A percentile compares a stretch with the other conserved stretches of the same genome.
phyloP scores from a whole-genome alignment of 2,329 filamentous ascomycete genomes.

The Pseudonectria buxi region DNA sequence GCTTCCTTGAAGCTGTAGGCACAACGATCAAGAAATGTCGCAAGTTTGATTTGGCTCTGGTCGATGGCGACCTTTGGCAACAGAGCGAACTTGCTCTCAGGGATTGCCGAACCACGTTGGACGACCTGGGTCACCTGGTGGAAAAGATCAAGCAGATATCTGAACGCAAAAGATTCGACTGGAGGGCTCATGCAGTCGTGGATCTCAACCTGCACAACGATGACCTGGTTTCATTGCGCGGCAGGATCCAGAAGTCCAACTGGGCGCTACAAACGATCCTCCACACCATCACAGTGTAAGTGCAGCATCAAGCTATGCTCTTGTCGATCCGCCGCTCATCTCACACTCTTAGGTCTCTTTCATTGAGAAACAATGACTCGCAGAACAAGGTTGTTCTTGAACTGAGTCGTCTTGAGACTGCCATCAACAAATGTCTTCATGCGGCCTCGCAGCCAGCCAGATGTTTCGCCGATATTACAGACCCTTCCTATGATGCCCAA shows the following conservation, averaged over 20 bases:
- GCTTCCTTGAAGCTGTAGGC: slow-evolving; percentile 14
- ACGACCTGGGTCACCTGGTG: too few relatives aligned
- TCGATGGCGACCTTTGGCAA: slow-evolving; percentile 17
- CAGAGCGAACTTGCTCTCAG: slow-evolving; percentile 15
- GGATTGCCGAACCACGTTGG: too few relatives aligned
- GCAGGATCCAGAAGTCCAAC: slow-evolving; percentile 22
- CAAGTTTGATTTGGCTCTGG: slow-evolving; percentile 11
- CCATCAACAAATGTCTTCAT: slow-evolving; percentile 11
- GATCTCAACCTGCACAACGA: too few relatives aligned
- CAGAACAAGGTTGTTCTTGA: too few relatives aligned
- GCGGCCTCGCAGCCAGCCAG: slow-evolving; percentile 10
- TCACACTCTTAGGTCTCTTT: too few relatives aligned
- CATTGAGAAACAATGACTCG: too few relatives aligned
- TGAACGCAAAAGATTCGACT: too few relatives aligned
- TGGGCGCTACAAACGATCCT: slow-evolving; percentile 22
- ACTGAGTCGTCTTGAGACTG: too few relatives aligned
- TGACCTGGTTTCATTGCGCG: slow-evolving; percentile 14
- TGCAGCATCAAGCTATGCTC: too few relatives aligned
- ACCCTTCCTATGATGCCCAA: slow-evolving; percentile 2
- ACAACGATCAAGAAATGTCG: slow-evolving; percentile 13
- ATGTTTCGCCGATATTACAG: slow-evolving; percentile 1
- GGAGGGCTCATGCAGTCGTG: too few relatives aligned
- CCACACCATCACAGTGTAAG: slow-evolving; percentile 17
- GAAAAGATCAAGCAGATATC: too few relatives aligned
- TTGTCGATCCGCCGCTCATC: too few relatives aligned